A percentile compares a stretch with the other conserved stretches of the same genome.
Evolutionary conservation across 2,329 filamentous ascomycete genomes (phyloP).

Genomic region (Hymenoscyphus occultus): DNA sequence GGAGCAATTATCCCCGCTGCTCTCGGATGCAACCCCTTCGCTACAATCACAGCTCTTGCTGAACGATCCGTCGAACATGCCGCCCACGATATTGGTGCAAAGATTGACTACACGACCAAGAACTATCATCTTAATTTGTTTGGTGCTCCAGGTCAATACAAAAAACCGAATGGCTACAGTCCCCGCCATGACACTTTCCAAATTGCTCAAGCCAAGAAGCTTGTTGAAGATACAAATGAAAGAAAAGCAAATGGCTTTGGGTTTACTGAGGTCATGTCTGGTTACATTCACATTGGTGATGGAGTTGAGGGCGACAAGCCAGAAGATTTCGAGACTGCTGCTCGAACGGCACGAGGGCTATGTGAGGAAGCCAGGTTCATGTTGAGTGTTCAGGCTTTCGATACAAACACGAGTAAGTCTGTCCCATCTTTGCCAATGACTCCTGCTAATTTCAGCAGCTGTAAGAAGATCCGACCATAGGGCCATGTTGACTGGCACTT

Average conservation of each 20-base stretch:
- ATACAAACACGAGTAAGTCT: constrained; percentile 44
- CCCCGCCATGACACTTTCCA: constrained; percentile 27
- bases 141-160: constrained; percentile 43
- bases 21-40: constrained; percentile 63
- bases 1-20: constrained; percentile 59
- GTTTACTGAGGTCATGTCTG: constrained; percentile 64
- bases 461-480: constrained; percentile 48
- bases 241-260: constrained; percentile 49
- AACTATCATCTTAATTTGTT: constrained; percentile 53
- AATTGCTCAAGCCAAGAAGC: constrained; percentile 42
- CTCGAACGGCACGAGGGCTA: constrained; percentile 50
- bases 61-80: constrained; percentile 59
- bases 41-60: constrained; percentile 66
- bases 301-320: constrained; percentile 44
- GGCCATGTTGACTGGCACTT: constrained; percentile 56
- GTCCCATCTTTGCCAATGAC: neutral
- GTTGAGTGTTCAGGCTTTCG: constrained; percentile 54
- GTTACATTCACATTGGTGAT: constrained; percentile 51
- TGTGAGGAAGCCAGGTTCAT: constrained; percentile 58
- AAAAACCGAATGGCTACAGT: constrained; percentile 12
- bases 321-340: constrained; percentile 53
- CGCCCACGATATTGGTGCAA: constrained; percentile 39
- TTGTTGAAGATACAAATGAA: constrained; percentile 35
- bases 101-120: constrained; percentile 47
- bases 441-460: constrained; percentile 29